These are phyloP conservation scores for Penicillium sp. DNA, from an alignment of 2,329 filamentous ascomycete genomes.

Conservation along the genomic window DNA sequence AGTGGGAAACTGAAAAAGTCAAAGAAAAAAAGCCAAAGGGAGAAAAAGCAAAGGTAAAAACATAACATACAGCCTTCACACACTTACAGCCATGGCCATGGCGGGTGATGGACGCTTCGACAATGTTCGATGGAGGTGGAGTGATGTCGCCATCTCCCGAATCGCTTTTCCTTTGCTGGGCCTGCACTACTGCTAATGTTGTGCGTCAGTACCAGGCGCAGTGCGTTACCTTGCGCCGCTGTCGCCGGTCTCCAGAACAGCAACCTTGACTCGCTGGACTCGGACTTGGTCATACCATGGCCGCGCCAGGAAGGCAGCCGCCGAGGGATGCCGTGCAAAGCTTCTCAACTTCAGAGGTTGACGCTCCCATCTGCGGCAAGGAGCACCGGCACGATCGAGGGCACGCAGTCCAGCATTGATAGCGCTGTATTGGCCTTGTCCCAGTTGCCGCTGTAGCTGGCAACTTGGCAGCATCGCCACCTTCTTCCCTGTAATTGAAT, in stretches of 20 bases:
- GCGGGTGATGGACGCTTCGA: conserved; percentile 51
- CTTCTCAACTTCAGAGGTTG: conserved; percentile 80
- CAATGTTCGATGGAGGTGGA: conserved; percentile 42
- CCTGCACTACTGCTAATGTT: conserved; percentile 45
- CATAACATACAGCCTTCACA: conserved; percentile 1
- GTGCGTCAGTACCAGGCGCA: conserved; percentile 19
- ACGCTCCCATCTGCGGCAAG: conserved; percentile 85
- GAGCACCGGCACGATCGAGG: conserved; percentile 84
- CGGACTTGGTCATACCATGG: conserved; percentile 27
- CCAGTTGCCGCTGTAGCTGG: conserved; percentile 62
- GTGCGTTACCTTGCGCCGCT: conserved; percentile 55
- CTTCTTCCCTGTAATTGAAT: conserved; percentile 45
- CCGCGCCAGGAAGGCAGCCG: conserved; percentile 77
- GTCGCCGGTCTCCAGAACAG: conserved; percentile 52
- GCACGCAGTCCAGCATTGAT: conserved; percentile 96
- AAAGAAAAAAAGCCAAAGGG: no score
- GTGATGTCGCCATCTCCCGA: conserved; percentile 48
- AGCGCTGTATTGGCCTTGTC: conserved; percentile 95
- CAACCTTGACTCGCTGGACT: conserved; percentile 50
- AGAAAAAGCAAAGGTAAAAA: conserved; percentile 16
- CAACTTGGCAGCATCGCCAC: conserved; percentile 41
- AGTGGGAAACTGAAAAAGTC: conserved; percentile 3
- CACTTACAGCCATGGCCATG: conserved; percentile 36
- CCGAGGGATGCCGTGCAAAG: conserved; percentile 84
- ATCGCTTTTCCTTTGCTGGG: conserved; percentile 58